Conservation (phyloP, 140 eudicot species). For the Ambrosia hybrid region DNA sequence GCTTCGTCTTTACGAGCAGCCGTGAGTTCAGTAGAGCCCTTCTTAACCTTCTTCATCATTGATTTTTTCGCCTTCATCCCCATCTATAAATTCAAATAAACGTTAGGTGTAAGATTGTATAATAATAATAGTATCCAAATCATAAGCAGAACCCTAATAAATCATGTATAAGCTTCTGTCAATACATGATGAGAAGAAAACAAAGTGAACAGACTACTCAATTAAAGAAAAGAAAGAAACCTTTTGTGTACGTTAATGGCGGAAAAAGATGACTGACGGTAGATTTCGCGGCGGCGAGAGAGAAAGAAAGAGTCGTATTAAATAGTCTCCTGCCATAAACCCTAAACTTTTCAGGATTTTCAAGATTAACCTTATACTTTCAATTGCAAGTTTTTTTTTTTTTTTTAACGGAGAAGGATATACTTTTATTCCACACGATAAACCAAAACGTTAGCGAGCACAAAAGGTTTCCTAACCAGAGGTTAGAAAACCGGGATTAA, state of each 20-base stretch:
- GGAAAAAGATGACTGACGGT: not conserved
- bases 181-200: not conserved
- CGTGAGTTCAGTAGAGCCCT: conserved; percentile 45
- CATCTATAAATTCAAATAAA: conserved; percentile 38
- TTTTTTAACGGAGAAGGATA: too few relatives aligned
- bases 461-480: too few relatives aligned
- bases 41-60: conserved; percentile 55
- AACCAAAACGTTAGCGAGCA: too few relatives aligned
- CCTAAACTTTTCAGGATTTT: conserved; percentile 19
- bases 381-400: not conserved
- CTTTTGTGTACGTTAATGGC: conserved; percentile 12
- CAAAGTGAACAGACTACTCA: too few relatives aligned
- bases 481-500: too few relatives aligned
- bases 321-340: conserved; percentile 14
- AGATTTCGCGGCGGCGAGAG: conserved; percentile 23
- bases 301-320: conserved; percentile 1
- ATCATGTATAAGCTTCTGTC: too few relatives aligned
- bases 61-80: conserved; percentile 66
- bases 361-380: conserved; percentile 15
- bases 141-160: too few relatives aligned
- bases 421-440: too few relatives aligned
- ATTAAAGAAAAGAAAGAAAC: not conserved
- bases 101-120: not conserved
- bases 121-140: too few relatives aligned
- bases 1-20: conserved; percentile 47